These are phyloP conservation scores for Eucalyptus cloeziana DNA, from an alignment of 345 rosid genomes.

Conservation along the genomic window DNA sequence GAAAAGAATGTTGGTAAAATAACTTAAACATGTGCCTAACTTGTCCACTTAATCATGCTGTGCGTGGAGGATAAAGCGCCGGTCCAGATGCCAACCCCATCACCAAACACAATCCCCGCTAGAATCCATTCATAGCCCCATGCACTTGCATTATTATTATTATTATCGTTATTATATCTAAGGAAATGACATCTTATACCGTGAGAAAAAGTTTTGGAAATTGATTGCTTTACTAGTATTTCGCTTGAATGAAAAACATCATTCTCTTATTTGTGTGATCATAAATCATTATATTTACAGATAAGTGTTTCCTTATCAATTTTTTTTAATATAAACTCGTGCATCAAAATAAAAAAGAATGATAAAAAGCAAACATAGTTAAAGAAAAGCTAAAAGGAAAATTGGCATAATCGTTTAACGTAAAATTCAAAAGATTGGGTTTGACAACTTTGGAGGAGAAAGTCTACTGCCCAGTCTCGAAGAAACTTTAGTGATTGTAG, in stretches of 20 bases:
- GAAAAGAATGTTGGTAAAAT: not conserved
- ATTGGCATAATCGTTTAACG: not conserved
- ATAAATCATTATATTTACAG: not conserved
- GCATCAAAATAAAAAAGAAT: not conserved
- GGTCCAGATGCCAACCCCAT: not conserved
- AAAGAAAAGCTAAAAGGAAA: not conserved
- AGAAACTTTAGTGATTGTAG: not conserved
- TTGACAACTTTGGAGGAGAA: not conserved
- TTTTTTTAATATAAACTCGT: not conserved
- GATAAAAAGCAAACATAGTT: not conserved
- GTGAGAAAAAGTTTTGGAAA: accelerated
- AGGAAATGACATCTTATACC: not conserved
- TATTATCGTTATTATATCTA: accelerated
- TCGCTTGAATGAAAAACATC: not conserved
- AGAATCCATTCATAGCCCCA: not conserved
- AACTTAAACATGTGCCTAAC: not conserved
- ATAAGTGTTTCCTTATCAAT: not conserved
- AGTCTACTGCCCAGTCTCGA: not conserved
- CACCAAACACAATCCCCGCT: not conserved
- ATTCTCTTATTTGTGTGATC: not conserved
- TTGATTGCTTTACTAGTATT: not conserved
- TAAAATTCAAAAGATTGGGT: not conserved
- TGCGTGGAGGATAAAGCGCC: not conserved
- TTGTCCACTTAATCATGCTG: not conserved
- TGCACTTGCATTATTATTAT: not conserved